A percentile compares a stretch with the other conserved stretches of the same genome.
These are phyloP conservation scores for Saksenaea vasiformis DNA, from an alignment of 371 early-diverging fungal species.

Conservation along the genomic window DNA sequence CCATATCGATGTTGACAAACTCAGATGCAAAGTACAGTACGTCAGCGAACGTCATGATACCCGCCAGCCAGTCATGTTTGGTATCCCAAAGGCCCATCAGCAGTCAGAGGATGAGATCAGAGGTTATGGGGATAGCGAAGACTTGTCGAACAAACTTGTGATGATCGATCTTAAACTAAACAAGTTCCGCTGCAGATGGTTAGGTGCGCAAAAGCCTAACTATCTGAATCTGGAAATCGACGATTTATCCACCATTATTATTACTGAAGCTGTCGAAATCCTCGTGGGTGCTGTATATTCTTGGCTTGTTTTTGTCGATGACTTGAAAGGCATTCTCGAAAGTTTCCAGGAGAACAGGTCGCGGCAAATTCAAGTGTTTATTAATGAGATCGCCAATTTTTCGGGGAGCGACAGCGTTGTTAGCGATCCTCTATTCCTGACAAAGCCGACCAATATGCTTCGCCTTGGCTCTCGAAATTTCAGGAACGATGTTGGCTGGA, in stretches of 20 bases:
- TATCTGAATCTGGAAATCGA: conserved; percentile 50
- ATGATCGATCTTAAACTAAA: conserved; percentile 63
- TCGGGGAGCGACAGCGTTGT: conserved; percentile 48
- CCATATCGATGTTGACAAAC: conserved; percentile 53
- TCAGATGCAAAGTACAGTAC: conserved; percentile 61
- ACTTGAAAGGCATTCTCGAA: conserved; percentile 57
- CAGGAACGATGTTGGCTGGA: conserved; percentile 80
- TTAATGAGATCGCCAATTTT: conserved; percentile 60
- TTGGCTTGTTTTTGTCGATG: conserved; percentile 74
- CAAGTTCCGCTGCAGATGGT: conserved; percentile 55
- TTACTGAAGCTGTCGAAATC: conserved; percentile 76
- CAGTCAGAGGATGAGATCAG: conserved; percentile 1
- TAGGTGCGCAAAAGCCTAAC: conserved; percentile 55
- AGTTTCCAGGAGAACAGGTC: conserved; percentile 55
- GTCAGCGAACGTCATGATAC: conserved; percentile 37
- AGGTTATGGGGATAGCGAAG: conserved; percentile 9
- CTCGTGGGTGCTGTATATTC: conserved; percentile 72
- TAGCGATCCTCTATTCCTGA: conserved; percentile 74
- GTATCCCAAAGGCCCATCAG: conserved; percentile 64
- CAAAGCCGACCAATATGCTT: conserved; percentile 72
- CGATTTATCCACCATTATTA: conserved; percentile 56
- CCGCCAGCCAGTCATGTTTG: conserved; percentile 46
- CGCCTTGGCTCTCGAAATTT: conserved; percentile 68
- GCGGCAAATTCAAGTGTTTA: conserved; percentile 62
- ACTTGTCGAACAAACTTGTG: conserved; percentile 58